Evolutionary conservation across 768 basidiomycete genomes (phyloP), one percentile per base, ranked within the genome.

Genomic region (Kwoniella pini): DNA sequence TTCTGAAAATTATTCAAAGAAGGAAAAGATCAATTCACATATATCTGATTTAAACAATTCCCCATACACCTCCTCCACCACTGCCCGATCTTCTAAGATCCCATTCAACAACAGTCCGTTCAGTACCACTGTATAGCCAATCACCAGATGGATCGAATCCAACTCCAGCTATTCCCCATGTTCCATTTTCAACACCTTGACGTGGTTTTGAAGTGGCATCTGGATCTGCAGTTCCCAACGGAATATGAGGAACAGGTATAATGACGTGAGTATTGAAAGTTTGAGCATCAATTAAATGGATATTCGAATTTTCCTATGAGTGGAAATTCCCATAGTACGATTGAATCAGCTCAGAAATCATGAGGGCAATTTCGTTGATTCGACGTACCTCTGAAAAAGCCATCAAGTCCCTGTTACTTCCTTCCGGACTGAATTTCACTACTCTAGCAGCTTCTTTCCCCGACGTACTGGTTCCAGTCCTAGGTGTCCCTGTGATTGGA

Each of bases 201-300:
- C 70, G 60, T 10, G 57, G 60, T 52, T 54, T 38, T 4, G 31
- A 6, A 17, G 33, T 13, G 0, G 43, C 50, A 17, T 44, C 38
- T 13, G 60, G 60, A 27, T 62, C 59, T 11, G 57, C 40, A 2
- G 58, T 54, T 19, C 65, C 49, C 11, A 13, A 31, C 9, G 57
- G 57, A 10, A 59, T 45, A 48, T 51, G 49, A 4, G 79, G 77
- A 4, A 81, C 67, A 27, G 75, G 69, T 17, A 72, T 27, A 19
- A 72, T 59, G 15, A 72, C 64, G 59, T 79, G 77, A 4, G 74
- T 64, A 48, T 91, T 87, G 68, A 94, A 94, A 0, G 90, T 93
- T 44, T 86, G 83, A 3, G 91, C 90, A 71, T 96, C 93, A 49
- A 95, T 81, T 57, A 94, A 82, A 70, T 96, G 93, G 7, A 95